These are phyloP conservation scores for Raphanus sativus DNA, from an alignment of 345 rosid genomes.

Conservation along the genomic window DNA sequence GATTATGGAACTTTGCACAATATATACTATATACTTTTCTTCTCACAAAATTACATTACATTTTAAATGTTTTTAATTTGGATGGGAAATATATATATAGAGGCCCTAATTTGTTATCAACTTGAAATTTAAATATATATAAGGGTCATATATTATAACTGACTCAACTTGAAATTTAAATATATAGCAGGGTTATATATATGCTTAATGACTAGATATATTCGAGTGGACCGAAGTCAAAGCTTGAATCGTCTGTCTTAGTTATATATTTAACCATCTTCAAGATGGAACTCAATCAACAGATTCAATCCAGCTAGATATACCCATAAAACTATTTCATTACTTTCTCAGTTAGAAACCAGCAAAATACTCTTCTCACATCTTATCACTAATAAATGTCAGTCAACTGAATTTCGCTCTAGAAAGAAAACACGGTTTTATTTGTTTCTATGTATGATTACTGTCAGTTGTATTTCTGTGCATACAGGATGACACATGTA, in stretches of 20 bases:
- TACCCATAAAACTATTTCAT: neutral
- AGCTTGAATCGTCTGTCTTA: neutral
- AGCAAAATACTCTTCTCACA: neutral
- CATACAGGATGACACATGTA: slow-evolving; percentile 1
- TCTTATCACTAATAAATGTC: neutral
- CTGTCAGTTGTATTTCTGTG: neutral
- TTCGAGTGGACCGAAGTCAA: slow-evolving; percentile 2
- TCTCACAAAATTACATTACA: slow-evolving; percentile 5
- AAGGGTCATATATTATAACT: too few relatives aligned
- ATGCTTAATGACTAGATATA: neutral
- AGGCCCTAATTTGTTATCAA: neutral
- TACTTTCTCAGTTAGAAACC: neutral
- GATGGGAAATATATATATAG: neutral
- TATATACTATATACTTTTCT: neutral
- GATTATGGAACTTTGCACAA: neutral
- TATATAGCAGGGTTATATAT: neutral
- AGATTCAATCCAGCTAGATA: neutral
- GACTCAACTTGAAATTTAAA: neutral
- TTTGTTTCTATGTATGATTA: neutral
- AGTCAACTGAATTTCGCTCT: neutral
- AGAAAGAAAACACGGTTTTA: neutral
- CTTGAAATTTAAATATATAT: neutral
- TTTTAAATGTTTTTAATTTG: neutral
- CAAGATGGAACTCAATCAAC: neutral
- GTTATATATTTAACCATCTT: neutral